A percentile compares a stretch with the other conserved stretches of the same genome.
Conservation (phyloP, 2,329 filamentous ascomycete genomes). For the Amesomyces nigricolor region DNA sequence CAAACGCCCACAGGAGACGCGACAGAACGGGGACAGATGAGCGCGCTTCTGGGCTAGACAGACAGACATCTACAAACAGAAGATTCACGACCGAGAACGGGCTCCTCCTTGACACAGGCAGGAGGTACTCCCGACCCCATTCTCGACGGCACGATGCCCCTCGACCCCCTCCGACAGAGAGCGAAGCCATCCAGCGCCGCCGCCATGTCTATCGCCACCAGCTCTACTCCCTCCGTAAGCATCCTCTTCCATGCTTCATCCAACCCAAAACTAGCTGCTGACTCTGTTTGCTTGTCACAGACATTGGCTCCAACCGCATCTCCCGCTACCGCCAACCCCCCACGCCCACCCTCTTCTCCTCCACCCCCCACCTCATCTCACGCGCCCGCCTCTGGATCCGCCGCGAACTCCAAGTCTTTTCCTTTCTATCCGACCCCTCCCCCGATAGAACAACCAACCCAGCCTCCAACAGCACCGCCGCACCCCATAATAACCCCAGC, state of each 20-base stretch:
- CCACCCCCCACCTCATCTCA: slow-evolving; percentile 62
- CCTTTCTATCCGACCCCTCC: slow-evolving; percentile 48
- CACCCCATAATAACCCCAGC: not conserved
- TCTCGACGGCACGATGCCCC: slow-evolving; percentile 18
- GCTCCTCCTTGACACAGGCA: slow-evolving; percentile 2
- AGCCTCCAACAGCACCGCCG: not conserved
- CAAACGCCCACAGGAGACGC: slow-evolving; percentile 13
- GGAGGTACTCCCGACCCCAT: not conserved
- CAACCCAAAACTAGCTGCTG: not conserved
- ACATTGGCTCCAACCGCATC: slow-evolving; percentile 75
- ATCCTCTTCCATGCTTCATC: too few species aligned
- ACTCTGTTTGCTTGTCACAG: not conserved
- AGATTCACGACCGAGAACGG: slow-evolving; percentile 3
- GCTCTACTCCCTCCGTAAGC: slow-evolving; percentile 60
- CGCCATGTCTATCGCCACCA: slow-evolving; percentile 66
- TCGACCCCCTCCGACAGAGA: slow-evolving; percentile 26
- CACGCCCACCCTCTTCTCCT: slow-evolving; percentile 59
- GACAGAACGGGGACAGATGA: not conserved
- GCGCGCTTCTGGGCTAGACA: not conserved
- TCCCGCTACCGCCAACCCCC: slow-evolving; percentile 61
- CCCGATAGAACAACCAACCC: slow-evolving; percentile 25
- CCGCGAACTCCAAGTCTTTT: slow-evolving; percentile 77
- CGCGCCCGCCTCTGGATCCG: slow-evolving; percentile 77
- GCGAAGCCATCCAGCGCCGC: slow-evolving; percentile 49
- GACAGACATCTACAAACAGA: not conserved